Base-by-base conservation (phyloP, 1,284 basidiomycete species). In the Tausonia pullulans region DNA sequence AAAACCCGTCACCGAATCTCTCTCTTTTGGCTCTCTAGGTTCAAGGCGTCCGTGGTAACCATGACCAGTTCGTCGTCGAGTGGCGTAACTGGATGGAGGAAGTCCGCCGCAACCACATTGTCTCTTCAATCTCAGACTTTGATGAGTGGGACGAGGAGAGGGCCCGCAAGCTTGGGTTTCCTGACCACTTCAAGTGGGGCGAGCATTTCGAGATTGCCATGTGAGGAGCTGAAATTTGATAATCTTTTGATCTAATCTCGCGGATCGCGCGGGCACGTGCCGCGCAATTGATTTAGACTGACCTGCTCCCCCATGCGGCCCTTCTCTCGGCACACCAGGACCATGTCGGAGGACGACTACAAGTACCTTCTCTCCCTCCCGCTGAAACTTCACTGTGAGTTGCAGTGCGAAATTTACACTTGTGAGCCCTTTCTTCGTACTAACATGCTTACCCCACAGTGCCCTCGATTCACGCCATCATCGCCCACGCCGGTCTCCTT, bases 401-500 rank as follows among this genome's bases (percentile, higher is more conserved):
- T 27, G 43, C 14, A 13, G 40, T 40, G 43, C 13, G 10, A 14
- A 5, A 5, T 14, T 58, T n/a, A 13, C 1, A 27, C 61, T 39
- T 27, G 14, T 45, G 2, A 58, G 10, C 10, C 40, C 46, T 45
- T 43, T 45, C 16, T 3, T 49, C 16, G 8, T 62, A 16, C 27
- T 14, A 1, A 4, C 46, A 11, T 11, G 6, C 40, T 40, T 13
- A 27, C 10, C 43, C 27, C 27, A 27, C 41, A 66, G 61, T 66
- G n/a, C 88, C 90, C 0, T 81, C 81, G 0, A 80, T 88, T 5
- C 88, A 92, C 71, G 77, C 84, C 2, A 86, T 85, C 75, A 79
- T 94, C 63, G 88, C 87, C 0, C 91, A 96, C 71, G 91, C 85
- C 2, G 91, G 91, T 3, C 70, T 96, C 16, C 79, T 94, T 2